Conservation (phyloP, 1,139 yeast species). For the Pichia cactophila region DNA sequence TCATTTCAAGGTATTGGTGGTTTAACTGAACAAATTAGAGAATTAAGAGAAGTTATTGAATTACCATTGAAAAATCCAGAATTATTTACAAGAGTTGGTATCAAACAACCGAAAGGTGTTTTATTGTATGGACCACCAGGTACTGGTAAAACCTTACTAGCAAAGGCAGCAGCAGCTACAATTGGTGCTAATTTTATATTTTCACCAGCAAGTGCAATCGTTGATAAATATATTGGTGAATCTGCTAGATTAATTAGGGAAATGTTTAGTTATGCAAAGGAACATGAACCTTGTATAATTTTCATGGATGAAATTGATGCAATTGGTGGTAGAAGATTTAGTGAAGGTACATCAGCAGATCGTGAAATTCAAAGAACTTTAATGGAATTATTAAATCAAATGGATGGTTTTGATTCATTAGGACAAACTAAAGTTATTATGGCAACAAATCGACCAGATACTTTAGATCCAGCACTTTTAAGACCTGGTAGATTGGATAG, state of each 20-base stretch:
- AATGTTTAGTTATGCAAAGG: slow-evolving; percentile 97
- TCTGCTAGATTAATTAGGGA: slow-evolving; percentile 95
- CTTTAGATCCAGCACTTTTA: slow-evolving; percentile 95
- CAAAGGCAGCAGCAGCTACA: slow-evolving; percentile 98
- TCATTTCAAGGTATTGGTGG: slow-evolving; percentile 98
- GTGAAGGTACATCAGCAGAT: slow-evolving; percentile 98
- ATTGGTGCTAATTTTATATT: slow-evolving; percentile 97
- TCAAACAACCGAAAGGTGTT: slow-evolving; percentile 97
- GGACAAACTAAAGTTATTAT: slow-evolving; percentile 97
- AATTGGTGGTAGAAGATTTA: slow-evolving; percentile 96
- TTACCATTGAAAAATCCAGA: slow-evolving; percentile 96
- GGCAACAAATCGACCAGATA: slow-evolving; percentile 99
- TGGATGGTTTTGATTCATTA: slow-evolving; percentile 97
- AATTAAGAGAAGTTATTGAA: slow-evolving; percentile 95
- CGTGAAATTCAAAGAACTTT: slow-evolving; percentile 97
- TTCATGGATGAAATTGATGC: slow-evolving; percentile 99
- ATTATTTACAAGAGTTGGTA: slow-evolving; percentile 89
- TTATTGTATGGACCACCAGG: slow-evolving; percentile 98
- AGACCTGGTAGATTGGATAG: slow-evolving; percentile 98
- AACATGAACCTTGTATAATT: slow-evolving; percentile 97
- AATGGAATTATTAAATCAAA: slow-evolving; percentile 95
- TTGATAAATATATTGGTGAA: slow-evolving; percentile 97
- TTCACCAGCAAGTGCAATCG: slow-evolving; percentile 97
- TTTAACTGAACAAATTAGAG: slow-evolving; percentile 89
- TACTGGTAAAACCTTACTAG: slow-evolving; percentile 92